phyloP scores from a whole-genome alignment of 106 monocot genomes.

The Gastrodia elata region DNA sequence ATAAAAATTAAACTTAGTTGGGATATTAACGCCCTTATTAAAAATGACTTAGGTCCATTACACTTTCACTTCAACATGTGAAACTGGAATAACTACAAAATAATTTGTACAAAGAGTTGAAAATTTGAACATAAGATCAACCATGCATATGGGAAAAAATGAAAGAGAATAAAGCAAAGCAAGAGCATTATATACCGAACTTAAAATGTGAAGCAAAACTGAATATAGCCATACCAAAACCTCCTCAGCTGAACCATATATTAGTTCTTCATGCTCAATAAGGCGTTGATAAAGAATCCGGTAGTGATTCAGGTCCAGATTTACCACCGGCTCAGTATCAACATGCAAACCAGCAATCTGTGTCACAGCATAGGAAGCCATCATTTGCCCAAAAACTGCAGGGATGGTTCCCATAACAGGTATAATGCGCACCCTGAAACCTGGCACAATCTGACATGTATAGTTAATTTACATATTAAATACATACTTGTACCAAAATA shows the following conservation, averaged over 20 bases:
- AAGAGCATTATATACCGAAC: not conserved
- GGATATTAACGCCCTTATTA: too few species aligned
- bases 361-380: constrained; percentile 85
- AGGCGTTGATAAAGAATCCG: constrained; percentile 85
- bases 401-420: constrained; percentile 97
- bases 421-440: constrained; percentile 94
- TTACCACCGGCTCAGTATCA: constrained; percentile 84
- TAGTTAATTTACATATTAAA: constrained; percentile 23
- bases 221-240: constrained; percentile 63
- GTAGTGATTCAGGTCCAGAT: constrained; percentile 91
- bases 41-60: too few species aligned
- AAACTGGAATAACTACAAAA: not conserved
- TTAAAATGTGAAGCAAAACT: not conserved
- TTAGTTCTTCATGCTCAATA: constrained; percentile 89
- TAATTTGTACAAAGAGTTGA: not conserved
- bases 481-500: not conserved
- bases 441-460: constrained; percentile 83
- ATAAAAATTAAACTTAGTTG: too few species aligned
- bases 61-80: not conserved
- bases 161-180: not conserved
- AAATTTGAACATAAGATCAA: not conserved
- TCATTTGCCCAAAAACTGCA: constrained; percentile 97
- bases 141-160: not conserved
- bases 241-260: constrained; percentile 71
- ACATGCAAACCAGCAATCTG: constrained; percentile 48